These are phyloP conservation scores for Beauveria caledonica DNA, from an alignment of 2,329 filamentous ascomycete species.

Conservation along the genomic window DNA sequence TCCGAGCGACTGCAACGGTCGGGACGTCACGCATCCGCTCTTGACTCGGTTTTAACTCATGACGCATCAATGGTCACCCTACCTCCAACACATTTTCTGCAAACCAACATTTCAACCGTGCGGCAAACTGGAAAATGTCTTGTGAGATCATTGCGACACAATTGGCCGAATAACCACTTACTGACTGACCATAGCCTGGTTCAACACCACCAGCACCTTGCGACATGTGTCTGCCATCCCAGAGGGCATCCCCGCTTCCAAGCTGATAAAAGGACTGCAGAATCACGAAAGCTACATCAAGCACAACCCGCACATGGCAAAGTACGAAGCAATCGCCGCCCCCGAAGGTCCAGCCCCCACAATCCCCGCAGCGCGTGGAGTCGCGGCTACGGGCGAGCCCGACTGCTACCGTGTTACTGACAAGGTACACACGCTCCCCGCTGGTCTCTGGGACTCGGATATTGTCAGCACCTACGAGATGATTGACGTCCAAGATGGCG, in stretches of 20 bases:
- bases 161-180: too few relatives aligned
- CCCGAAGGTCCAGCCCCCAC: conserved; percentile 20
- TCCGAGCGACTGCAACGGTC: neutral
- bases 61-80: neutral
- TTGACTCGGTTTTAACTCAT: neutral
- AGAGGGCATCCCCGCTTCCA: conserved; percentile 23
- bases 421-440: conserved; percentile 42
- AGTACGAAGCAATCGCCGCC: conserved; percentile 29
- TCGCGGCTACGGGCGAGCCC: conserved; percentile 21
- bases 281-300: conserved; percentile 43
- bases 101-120: neutral
- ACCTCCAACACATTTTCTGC: neutral
- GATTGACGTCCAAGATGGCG: conserved; percentile 37
- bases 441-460: conserved; percentile 46
- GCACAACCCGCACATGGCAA: conserved; percentile 44
- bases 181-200: conserved; percentile 23
- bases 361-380: conserved; percentile 22
- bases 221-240: conserved; percentile 37
- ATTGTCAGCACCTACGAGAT: conserved; percentile 48
- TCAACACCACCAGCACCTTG: conserved; percentile 35
- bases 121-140: neutral
- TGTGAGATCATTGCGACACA: neutral
- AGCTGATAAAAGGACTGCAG: conserved; percentile 39
- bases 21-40: neutral
- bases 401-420: conserved; percentile 41